Evolutionary conservation across 1,284 basidiomycete genomes (phyloP), one percentile per base, ranked within the genome.

Genomic region (Vanrija sp.): DNA sequence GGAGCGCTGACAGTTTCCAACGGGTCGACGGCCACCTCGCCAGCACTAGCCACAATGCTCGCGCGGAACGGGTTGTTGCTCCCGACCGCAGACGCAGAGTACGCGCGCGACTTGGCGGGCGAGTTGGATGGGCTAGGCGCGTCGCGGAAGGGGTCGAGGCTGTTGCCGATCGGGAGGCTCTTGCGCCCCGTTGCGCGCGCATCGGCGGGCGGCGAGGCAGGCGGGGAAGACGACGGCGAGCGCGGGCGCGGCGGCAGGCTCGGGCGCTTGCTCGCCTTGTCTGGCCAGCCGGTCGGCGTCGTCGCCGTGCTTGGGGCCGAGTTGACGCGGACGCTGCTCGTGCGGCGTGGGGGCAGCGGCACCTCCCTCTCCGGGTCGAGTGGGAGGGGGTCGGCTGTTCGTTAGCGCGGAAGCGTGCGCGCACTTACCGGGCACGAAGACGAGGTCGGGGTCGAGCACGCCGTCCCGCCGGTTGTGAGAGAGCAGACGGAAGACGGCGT

Each of bases 391-490:
- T 58, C 54, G 39, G 49, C 61, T 62, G 48, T 4, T 4, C 7
- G 54, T 60, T 31, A 54, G 55, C 45, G 8, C 6, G 9, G 1
- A 39, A 23, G 22, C 16, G 27, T 1, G 15, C 12, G 31, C 15
- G 14, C n/a, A 49, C 59, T 41, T 24, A 62, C 61, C 52, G 9
- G 61, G 56, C 23, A 60, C 56, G 41, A 63, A 63, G 19, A 59
- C 56, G 12, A 63, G 49, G 19, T 59, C 60, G 19, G 36, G 20
- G 27, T 59, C 57, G 5, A 51, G 31, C 20, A 23, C 41, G 25
- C 7, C 20, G 3, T 25, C 35, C 3, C 44, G 27, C 8, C 42
- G 31, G 7, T 41, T 47, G 37, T 63, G 61, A 4, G 56, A 53
- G 3, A 60, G 49, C n/a, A 56, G 37, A 4, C 61, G 50, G 27